A percentile compares a stretch with the other conserved stretches of the same genome.
Conservation (phyloP, 192 early-diverging fungal species). For the Globomyces pollinis-pini region DNA sequence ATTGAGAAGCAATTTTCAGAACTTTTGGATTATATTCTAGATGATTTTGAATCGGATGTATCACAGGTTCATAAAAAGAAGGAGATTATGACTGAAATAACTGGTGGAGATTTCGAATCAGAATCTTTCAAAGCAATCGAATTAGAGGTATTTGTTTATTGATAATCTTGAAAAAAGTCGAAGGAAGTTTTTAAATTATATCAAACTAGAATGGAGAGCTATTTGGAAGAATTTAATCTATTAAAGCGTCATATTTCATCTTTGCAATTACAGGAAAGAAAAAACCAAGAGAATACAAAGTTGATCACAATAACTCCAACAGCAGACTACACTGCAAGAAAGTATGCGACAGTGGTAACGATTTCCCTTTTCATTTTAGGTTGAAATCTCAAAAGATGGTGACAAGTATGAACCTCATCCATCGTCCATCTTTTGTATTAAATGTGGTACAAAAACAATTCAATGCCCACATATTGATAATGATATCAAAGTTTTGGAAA, state of each 20-base stretch:
- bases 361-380: background rate
- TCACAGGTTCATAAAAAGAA: conserved; percentile 32
- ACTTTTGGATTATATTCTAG: conserved; percentile 37
- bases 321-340: background rate
- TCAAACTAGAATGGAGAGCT: background rate
- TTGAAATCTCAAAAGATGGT: conserved; percentile 5
- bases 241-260: background rate
- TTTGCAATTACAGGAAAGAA: background rate
- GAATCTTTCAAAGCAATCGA: background rate
- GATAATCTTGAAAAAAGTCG: background rate
- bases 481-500: no score
- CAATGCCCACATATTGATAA: conserved; percentile 35
- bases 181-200: background rate
- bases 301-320: background rate
- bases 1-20: conserved; percentile 40
- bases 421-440: conserved; percentile 24
- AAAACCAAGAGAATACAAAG: background rate
- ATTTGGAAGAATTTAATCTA: background rate
- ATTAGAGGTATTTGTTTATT: background rate
- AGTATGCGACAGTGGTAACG: background rate
- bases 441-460: conserved; percentile 30
- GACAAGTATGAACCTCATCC: conserved; percentile 20
- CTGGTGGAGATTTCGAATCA: background rate
- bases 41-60: conserved; percentile 38
- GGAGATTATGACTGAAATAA: conserved; percentile 11